A percentile compares a stretch with the other conserved stretches of the same genome.
Conservation (phyloP, 1,284 basidiomycete species). For the Pterulicium gracile region DNA sequence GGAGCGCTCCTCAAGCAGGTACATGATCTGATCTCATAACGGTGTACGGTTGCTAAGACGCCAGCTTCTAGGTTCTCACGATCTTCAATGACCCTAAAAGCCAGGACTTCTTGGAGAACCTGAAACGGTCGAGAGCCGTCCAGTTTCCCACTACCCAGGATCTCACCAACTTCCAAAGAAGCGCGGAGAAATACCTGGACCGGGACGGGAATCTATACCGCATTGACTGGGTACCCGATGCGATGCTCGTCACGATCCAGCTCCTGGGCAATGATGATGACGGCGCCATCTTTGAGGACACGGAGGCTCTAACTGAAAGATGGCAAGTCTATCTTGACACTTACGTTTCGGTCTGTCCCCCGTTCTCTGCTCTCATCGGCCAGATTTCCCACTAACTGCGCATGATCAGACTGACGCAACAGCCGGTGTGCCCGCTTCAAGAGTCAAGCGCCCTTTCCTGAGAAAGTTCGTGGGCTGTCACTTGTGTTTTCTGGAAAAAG, state of each 20-base stretch:
- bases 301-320: conserved; percentile 69
- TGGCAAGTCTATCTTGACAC: conserved; percentile 90
- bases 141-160: conserved; percentile 64
- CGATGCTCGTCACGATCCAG: conserved; percentile 72
- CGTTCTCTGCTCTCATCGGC: conserved; percentile 34
- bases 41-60: conserved; percentile 4
- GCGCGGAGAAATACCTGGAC: conserved; percentile 75
- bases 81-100: conserved; percentile 74
- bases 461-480: conserved; percentile 35
- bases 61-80: conserved; percentile 51
- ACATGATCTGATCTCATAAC: conserved; percentile 13
- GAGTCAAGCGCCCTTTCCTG: conserved; percentile 64
- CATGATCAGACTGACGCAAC: conserved; percentile 37
- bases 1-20: conserved; percentile 84
- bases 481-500: too few species aligned
- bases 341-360: conserved; percentile 60
- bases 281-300: conserved; percentile 73
- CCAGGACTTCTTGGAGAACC: conserved; percentile 73
- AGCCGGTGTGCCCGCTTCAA: conserved; percentile 35
- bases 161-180: conserved; percentile 75
- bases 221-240: conserved; percentile 81
- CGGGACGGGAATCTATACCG: conserved; percentile 89
- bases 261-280: conserved; percentile 83
- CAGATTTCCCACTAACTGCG: conserved; percentile 3
- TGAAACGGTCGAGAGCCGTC: conserved; percentile 70